These are phyloP conservation scores for Isabelozyma gotoi DNA, from an alignment of 805 yeast species.

Conservation along the genomic window DNA sequence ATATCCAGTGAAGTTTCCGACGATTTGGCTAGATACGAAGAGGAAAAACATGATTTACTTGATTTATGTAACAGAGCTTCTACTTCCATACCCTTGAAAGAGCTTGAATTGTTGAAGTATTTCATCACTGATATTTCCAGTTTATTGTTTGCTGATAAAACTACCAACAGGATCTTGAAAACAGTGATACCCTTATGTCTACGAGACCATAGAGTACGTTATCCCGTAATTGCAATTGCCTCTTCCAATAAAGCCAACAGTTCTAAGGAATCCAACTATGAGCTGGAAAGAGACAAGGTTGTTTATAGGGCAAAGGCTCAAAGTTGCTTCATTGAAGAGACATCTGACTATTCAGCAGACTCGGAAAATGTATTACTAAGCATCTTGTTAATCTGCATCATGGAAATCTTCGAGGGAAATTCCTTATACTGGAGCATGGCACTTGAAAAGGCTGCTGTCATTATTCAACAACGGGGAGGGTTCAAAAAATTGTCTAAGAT, in stretches of 20 bases:
- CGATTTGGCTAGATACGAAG: conserved; percentile 6
- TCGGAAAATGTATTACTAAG: conserved; percentile 15
- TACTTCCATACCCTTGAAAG: conserved; percentile 5
- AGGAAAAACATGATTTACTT: conserved; percentile 7
- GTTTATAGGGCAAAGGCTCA: conserved; percentile 13
- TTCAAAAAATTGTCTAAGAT: conserved; percentile 12
- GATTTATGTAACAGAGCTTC: conserved; percentile 7
- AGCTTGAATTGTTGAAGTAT: conserved; percentile 13
- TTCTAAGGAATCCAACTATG: not conserved
- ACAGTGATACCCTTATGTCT: conserved; percentile 21
- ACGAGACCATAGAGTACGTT: conserved; percentile 12
- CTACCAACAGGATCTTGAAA: conserved; percentile 18
- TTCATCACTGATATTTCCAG: conserved; percentile 22
- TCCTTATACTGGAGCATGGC: conserved; percentile 23
- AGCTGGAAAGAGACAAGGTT: conserved; percentile 7
- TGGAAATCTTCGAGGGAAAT: conserved; percentile 25
- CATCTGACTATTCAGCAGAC: conserved; percentile 8
- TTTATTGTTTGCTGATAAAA: conserved; percentile 20
- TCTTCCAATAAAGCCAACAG: conserved; percentile 18
- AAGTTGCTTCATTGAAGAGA: conserved; percentile 8
- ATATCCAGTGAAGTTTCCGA: not conserved
- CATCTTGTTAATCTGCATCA: conserved; percentile 16
- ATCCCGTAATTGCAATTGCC: conserved; percentile 23
- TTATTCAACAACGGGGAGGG: conserved; percentile 22
- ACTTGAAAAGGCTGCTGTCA: conserved; percentile 17